Evolutionary conservation across 1,284 basidiomycete species (phyloP).

Genomic region (Butyriboletus pseudospeciosus): DNA sequence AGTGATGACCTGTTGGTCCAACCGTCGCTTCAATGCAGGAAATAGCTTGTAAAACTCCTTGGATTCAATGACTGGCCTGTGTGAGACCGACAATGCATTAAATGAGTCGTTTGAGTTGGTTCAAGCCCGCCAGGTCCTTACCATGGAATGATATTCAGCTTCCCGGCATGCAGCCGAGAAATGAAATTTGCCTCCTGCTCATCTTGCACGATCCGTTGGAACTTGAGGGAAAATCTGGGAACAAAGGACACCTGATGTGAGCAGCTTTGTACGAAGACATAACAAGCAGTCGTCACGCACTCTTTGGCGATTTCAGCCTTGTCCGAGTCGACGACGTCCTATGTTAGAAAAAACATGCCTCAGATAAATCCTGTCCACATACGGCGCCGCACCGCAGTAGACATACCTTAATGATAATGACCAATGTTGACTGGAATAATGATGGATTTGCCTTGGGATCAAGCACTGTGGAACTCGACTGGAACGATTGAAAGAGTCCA

Average conservation of each 20-base stretch:
- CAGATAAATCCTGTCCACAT: background rate
- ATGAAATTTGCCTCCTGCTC: conserved; percentile 63
- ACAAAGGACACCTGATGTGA: background rate
- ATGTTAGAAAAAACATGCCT: background rate
- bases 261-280: background rate
- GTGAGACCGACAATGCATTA: no score
- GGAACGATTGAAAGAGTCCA: conserved; percentile 61
- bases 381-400: rapidly evolving
- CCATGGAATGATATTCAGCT: conserved; percentile 55
- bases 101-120: no score
- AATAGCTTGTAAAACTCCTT: conserved; percentile 56
- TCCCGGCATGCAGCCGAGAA: conserved; percentile 50
- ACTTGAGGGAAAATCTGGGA: conserved; percentile 50
- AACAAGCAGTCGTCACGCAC: conserved; percentile 30
- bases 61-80: conserved; percentile 59
- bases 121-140: background rate
- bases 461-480: conserved; percentile 55
- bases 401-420: conserved; percentile 58
- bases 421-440: conserved; percentile 55
- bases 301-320: conserved; percentile 54
- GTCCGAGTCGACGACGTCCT: conserved; percentile 61
- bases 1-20: conserved; percentile 47
- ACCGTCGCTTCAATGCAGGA: conserved; percentile 39
- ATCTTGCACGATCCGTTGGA: conserved; percentile 52
- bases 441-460: conserved; percentile 56